These are phyloP conservation scores for Podila epicladia DNA, from an alignment of 192 early-diverging fungal genomes.

Conservation along the genomic window DNA sequence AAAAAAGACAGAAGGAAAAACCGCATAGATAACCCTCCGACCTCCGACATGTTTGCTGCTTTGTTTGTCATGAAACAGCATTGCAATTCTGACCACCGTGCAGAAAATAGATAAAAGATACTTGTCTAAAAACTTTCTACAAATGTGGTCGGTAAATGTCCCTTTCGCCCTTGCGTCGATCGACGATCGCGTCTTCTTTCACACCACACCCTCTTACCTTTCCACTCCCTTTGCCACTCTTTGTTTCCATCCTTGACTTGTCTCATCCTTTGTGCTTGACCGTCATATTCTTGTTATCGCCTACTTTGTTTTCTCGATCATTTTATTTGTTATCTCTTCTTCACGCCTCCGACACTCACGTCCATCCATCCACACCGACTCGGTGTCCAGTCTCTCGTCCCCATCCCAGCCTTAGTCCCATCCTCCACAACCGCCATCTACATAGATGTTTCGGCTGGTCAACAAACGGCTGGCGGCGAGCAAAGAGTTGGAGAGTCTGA, in stretches of 20 bases:
- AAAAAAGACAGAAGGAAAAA: no score
- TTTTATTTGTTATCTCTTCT: background rate
- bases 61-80: no score
- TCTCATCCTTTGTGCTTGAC: background rate
- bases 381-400: background rate
- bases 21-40: no score
- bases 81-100: no score
- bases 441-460: constrained; percentile 44
- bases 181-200: no score
- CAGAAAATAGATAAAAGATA: no score
- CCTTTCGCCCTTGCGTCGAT: no score
- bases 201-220: no score
- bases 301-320: background rate
- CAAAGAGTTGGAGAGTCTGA: constrained; percentile 30
- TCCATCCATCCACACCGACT: background rate
- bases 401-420: background rate
- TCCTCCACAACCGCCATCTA: background rate
- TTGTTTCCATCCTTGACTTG: background rate
- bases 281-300: background rate
- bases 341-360: background rate
- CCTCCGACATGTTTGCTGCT: no score
- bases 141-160: no score
- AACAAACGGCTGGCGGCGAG: constrained; percentile 38
- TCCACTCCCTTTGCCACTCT: no score
- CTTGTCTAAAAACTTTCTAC: no score